Evolutionary conservation across 2,329 filamentous ascomycete genomes (phyloP).

Genomic region (Stromatinia cepivora): DNA sequence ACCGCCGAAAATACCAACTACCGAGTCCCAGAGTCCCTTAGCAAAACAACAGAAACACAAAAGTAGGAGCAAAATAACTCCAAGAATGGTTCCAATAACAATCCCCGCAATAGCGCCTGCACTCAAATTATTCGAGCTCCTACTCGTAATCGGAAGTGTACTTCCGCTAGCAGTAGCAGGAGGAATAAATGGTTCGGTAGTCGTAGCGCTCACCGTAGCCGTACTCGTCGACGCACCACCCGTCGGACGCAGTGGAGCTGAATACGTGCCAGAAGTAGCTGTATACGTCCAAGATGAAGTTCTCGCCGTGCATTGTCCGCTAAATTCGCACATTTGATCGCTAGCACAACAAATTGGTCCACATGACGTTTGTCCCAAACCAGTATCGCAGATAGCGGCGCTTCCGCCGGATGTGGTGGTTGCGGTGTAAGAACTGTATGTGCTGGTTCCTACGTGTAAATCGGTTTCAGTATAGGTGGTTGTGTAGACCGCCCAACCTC

Average conservation of each 20-base stretch:
- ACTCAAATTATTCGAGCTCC: slow-evolving; percentile 51
- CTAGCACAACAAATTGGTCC: slow-evolving; percentile 69
- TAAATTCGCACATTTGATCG: slow-evolving; percentile 63
- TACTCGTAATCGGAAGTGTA: slow-evolving; percentile 30
- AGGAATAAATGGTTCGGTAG: slow-evolving; percentile 50
- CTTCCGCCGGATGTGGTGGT: slow-evolving; percentile 29
- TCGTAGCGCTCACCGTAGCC: slow-evolving; percentile 52
- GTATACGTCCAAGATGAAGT: slow-evolving; percentile 43
- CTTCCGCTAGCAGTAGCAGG: slow-evolving; percentile 54
- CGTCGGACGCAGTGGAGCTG: slow-evolving; percentile 52
- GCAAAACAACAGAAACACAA: slow-evolving; percentile 75
- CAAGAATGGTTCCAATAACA: slow-evolving; percentile 71
- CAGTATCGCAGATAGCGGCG: slow-evolving; percentile 52
- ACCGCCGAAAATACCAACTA: slow-evolving; percentile 59
- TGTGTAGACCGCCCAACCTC: slow-evolving; percentile 39
- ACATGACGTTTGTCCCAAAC: slow-evolving; percentile 60
- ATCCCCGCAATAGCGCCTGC: slow-evolving; percentile 78
- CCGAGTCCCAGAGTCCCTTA: slow-evolving; percentile 59
- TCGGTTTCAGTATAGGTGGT: slow-evolving; percentile 60
- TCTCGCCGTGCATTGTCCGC: slow-evolving; percentile 32
- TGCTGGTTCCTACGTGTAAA: slow-evolving; percentile 56
- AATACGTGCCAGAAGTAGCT: slow-evolving; percentile 30
- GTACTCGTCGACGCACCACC: slow-evolving; percentile 54
- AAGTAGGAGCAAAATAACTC: slow-evolving; percentile 64
- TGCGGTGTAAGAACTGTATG: slow-evolving; percentile 27